Percentiles rank a stretch among this genome's conserved stretches.
phyloP scores from a whole-genome alignment of 768 basidiomycete genomes.

The Kwoniella sp. region DNA sequence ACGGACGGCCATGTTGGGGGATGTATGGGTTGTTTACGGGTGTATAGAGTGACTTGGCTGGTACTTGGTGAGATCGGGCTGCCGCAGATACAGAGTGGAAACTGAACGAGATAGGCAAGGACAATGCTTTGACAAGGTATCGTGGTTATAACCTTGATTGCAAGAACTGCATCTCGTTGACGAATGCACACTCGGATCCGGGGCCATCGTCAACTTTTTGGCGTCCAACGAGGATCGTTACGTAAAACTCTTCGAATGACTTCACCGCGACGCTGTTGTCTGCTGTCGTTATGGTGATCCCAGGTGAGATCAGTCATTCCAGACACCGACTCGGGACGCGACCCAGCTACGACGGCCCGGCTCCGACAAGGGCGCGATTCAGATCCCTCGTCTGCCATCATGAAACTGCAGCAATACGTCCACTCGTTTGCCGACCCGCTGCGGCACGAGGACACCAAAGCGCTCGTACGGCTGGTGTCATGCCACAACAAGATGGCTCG shows the following conservation, averaged over 20 bases:
- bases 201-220: background rate
- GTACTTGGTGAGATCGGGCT: background rate
- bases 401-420: conserved; percentile 43
- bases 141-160: too few relatives aligned
- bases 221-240: too few relatives aligned
- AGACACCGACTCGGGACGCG: background rate
- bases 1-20: conserved; percentile 63
- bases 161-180: too few relatives aligned
- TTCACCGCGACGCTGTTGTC: background rate
- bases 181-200: conserved; percentile 1
- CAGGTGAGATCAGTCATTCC: too few relatives aligned
- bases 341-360: too few relatives aligned
- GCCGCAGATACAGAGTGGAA: background rate
- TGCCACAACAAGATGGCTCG: conserved; percentile 35
- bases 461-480: conserved; percentile 28
- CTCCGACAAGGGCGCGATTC: too few relatives aligned
- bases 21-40: background rate
- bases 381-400: background rate
- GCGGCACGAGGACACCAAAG: conserved; percentile 23
- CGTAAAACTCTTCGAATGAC: too few relatives aligned
- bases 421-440: conserved; percentile 35
- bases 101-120: too few relatives aligned
- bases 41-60: too few relatives aligned
- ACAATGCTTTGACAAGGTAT: too few relatives aligned
- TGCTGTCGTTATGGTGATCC: background rate